Evolutionary conservation across 192 early-diverging fungal genomes (phyloP).

Genomic region (Rhizophagus clarus): DNA sequence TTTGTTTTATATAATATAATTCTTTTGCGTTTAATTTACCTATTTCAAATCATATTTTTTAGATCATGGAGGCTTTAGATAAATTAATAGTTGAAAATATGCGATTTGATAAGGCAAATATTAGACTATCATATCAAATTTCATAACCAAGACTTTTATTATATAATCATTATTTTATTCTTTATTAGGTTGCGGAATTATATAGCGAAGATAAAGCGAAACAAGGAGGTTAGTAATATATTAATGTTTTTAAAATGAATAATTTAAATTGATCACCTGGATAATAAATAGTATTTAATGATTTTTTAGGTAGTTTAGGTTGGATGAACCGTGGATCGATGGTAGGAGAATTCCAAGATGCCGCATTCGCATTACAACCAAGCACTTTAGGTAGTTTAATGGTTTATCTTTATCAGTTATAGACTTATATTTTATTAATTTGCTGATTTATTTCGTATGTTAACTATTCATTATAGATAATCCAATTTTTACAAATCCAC

Average conservation of each 20-base stretch:
- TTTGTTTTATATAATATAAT: no score
- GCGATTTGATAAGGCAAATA: constrained; percentile 59
- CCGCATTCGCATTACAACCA: constrained; percentile 72
- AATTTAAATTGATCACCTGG: neutral
- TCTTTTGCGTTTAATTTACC: no score
- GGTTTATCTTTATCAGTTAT: neutral
- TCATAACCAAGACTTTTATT: neutral
- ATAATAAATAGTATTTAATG: neutral
- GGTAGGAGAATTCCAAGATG: constrained; percentile 79
- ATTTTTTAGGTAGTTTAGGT: constrained; percentile 58
- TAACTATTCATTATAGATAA: constrained; percentile 35
- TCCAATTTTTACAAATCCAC: constrained; percentile 73
- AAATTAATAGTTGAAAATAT: constrained; percentile 42
- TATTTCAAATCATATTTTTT: neutral
- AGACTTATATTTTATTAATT: neutral
- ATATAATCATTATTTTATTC: neutral
- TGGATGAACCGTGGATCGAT: constrained; percentile 69
- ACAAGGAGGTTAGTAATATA: constrained; percentile 56
- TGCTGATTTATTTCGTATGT: neutral
- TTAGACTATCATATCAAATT: neutral
- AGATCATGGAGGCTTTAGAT: constrained; percentile 32
- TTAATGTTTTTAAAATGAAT: neutral
- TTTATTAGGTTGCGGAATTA: constrained; percentile 62
- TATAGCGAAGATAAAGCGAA: constrained; percentile 88
- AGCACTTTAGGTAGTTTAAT: constrained; percentile 58